phyloP scores from a whole-genome alignment of 2,329 filamentous ascomycete species.

The Cercospora sojina region DNA sequence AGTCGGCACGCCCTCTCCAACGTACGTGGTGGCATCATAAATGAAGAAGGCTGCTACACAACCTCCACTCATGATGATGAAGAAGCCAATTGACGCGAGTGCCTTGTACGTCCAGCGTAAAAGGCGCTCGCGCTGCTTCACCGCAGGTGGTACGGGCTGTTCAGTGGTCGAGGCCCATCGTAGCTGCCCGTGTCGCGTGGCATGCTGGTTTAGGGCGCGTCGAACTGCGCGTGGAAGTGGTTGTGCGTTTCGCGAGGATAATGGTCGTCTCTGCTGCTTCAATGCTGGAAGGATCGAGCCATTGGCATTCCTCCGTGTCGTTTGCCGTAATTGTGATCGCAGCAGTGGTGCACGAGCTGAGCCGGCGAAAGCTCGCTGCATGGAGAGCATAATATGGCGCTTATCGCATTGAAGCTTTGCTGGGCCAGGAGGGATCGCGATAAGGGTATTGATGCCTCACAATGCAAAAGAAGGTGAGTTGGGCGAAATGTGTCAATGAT shows the following conservation, averaged over 20 bases:
- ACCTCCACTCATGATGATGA: constrained; percentile 67
- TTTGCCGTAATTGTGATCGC: constrained; percentile 12
- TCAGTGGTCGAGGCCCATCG: constrained; percentile 26
- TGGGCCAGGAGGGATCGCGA: constrained; percentile 1
- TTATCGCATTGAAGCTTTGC: constrained; percentile 27
- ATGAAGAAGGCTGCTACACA: constrained; percentile 82
- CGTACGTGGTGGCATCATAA: constrained; percentile 92
- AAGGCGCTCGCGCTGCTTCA: constrained; percentile 34
- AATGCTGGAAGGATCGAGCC: constrained; percentile 7
- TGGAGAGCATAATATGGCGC: constrained; percentile 22
- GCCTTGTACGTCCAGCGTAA: constrained; percentile 63
- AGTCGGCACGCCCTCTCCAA: constrained; percentile 61
- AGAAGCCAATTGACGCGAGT: constrained; percentile 71
- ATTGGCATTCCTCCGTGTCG: constrained; percentile 13
- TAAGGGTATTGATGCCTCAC: neutral
- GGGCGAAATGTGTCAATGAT: neutral
- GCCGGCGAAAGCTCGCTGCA: constrained; percentile 27
- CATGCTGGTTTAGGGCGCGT: constrained; percentile 17
- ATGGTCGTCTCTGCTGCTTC: constrained; percentile 12
- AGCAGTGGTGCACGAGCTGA: constrained; percentile 20
- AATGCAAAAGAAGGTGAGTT: neutral
- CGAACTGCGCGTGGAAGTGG: constrained; percentile 22
- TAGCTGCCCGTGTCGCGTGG: constrained; percentile 17
- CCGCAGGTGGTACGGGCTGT: constrained; percentile 1
- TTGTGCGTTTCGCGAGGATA: constrained; percentile 13